A percentile compares a stretch with the other conserved stretches of the same genome.
phyloP scores from a whole-genome alignment of 176 grass and related monocot species.

The Eleusine coracana region DNA sequence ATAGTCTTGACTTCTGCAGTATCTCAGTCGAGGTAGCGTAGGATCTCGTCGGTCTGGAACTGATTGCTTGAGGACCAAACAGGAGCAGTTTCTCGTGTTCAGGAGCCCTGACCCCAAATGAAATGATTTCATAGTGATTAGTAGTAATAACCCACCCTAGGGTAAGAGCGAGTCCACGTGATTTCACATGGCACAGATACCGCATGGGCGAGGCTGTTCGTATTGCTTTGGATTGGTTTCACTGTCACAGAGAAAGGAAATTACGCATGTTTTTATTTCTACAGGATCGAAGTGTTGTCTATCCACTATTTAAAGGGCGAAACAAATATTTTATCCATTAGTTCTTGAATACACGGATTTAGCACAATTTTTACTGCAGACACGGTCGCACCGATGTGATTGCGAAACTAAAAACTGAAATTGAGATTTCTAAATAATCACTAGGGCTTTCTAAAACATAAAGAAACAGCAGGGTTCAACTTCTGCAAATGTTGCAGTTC shows the following conservation, averaged over 20 bases:
- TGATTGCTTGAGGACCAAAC: neutral
- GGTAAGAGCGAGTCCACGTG: neutral
- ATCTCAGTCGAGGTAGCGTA: neutral
- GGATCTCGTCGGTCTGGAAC: neutral
- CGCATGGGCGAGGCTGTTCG: neutral
- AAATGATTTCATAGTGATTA: no score
- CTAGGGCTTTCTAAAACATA: neutral
- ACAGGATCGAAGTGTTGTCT: neutral
- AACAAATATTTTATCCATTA: no score
- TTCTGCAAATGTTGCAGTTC: neutral
- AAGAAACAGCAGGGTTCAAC: neutral
- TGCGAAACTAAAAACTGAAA: neutral
- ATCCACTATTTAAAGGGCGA: neutral
- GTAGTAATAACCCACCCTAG: no score
- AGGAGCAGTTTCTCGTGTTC: no score
- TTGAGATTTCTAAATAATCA: neutral
- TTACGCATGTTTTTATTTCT: neutral
- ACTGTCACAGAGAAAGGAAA: neutral
- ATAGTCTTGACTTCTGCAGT: neutral
- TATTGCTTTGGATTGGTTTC: neutral
- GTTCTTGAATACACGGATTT: neutral
- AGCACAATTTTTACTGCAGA: neutral
- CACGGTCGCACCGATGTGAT: neutral
- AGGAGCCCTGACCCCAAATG: no score
- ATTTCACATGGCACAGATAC: neutral